These are phyloP conservation scores for Collybia sordida DNA, from an alignment of 768 basidiomycete genomes.

Conservation along the genomic window DNA sequence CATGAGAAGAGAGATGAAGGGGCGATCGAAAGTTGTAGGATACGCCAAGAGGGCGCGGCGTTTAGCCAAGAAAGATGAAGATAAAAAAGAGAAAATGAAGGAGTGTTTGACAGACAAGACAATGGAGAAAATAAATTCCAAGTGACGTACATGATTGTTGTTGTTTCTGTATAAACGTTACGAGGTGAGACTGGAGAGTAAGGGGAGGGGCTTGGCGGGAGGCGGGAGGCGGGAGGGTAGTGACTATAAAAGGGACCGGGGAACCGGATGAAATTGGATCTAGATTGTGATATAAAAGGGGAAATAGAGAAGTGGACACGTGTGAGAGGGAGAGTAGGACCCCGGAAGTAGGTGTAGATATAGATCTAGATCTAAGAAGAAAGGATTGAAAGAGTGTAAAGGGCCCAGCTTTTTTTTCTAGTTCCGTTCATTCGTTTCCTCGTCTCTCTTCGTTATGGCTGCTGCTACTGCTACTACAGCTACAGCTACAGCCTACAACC, in stretches of 20 bases:
- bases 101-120: not conserved
- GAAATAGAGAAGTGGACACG: constrained; percentile 8
- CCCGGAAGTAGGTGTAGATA: constrained; percentile 16
- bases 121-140: too few relatives aligned
- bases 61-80: not conserved
- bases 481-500: too few relatives aligned
- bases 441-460: too few relatives aligned
- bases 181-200: too few relatives aligned
- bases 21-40: too few relatives aligned
- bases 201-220: not conserved
- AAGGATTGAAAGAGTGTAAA: too few relatives aligned
- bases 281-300: not conserved
- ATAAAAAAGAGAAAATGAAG: not conserved
- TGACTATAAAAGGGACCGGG: not conserved
- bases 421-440: too few relatives aligned
- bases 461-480: not conserved
- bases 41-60: not conserved
- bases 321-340: constrained; percentile 11
- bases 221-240: not conserved
- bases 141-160: too few relatives aligned
- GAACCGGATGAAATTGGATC: not conserved
- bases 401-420: too few relatives aligned
- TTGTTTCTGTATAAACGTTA: too few relatives aligned
- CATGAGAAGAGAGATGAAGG: too few relatives aligned
- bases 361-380: constrained; percentile 3